Base-by-base conservation (phyloP, 768 basidiomycete genomes). In the Mycena pura region DNA sequence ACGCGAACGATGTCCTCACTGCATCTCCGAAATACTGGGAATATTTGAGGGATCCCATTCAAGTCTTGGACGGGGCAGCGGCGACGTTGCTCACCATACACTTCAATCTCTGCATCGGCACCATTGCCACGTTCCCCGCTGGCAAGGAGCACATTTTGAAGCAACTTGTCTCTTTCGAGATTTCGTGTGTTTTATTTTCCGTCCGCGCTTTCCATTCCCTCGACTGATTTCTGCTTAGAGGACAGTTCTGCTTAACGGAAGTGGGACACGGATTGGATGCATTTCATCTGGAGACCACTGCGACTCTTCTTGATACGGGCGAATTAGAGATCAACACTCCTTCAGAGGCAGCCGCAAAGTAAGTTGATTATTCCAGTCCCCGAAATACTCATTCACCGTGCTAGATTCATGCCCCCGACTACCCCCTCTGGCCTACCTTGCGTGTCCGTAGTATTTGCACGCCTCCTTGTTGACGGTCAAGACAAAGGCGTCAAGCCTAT, bases 231-330 rank as follows among this genome's bases (percentile, higher is more conserved):
- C 3, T 22, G 34, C 13, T 21, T 8, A 49, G 48, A 3, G 48
- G 48, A 6, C 48, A 49, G 14, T 49, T 49, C 14, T 49, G 48
- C 48, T 38, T 49, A 15, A 36, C 47, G 13, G 48, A 49, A n/a
- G 11, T 49, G 14, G 48, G 21, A 1, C 48, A 49, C 22, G 48
- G 47, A 11, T 24, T 49, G 10, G 48, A 49, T 49, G 48, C 25
- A 15, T 49, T 38, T n/a, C 22, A 49, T 49, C 5, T 49, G 28
- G 48, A 49, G 38, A 49, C 48, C 3, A 49, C 48, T 5, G 48
- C 48, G 1, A 38, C 34, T 13, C 48, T 49, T 25, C 21, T 49
- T 22, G 32, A 22, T 22, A 24, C 24, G 9, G 48, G 48, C 25
- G 21, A 14, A 6, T 49, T 49, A 13, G 48, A 49, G 19, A 19